Base-by-base conservation (phyloP, 2,329 filamentous ascomycete genomes). In the Neopestalotiopsis clavispora region DNA sequence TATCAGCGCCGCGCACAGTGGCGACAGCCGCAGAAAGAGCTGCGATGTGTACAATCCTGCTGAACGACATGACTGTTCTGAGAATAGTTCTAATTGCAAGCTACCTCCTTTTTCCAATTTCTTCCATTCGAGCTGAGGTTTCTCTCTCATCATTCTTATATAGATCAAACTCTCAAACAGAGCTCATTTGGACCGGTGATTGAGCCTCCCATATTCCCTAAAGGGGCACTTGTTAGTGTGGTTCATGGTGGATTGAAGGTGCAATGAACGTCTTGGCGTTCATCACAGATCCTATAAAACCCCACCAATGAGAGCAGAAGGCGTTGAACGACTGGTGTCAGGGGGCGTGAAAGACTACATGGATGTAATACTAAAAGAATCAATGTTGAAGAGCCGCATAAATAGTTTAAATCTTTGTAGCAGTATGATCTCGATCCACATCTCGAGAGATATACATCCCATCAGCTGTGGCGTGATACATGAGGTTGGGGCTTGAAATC, bases 1-100 rank as follows among this genome's bases (percentile, higher is more conserved):
- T 79, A 34, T 82, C 80, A 7, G 75, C 75, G 5, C 76, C 79
- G 20, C 65, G 52, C 14, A 40, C 57, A 40, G 14, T 20, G 38
- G 45, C 28, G 1, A 28, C 32, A 4, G 32, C 59, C 13, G 59
- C 59, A 61, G n/a, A 30, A 20, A 61, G 59, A 9, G 59, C 59
- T 20, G 59, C 59, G 17, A 34, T 17, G 28, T 61, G 13, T 61
- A n/a, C 30, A 17, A 40, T 34, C 32, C 30, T 30, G 30, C 6
- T 34, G n/a, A 20, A 9, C 17, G 59, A 32, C 59, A 40, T 61
- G 59, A 3, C 59, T 62, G 4, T 5, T 40, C 10, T 62, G n/a
- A 40, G 32, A 34, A 17, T 6, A 62, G 34, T 34, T 38, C 6
- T 38, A 20, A 17, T 13, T 20, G 17, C 5, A 2, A 9, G n/a